These are phyloP conservation scores for Diospyros lotus DNA, from an alignment of 148 eudicot species.

Conservation along the genomic window DNA sequence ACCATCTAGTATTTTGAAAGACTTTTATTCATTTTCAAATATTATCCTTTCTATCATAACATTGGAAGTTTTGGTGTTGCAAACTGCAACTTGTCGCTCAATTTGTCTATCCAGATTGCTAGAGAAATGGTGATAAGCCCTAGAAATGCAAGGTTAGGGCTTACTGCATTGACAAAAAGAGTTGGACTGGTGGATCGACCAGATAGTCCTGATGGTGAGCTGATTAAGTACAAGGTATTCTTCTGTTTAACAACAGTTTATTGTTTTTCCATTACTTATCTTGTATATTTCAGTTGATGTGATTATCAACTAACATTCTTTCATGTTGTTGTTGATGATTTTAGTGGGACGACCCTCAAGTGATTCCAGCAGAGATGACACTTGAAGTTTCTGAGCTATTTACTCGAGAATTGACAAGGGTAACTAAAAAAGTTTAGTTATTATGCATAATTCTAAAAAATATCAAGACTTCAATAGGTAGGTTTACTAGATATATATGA, in stretches of 20 bases:
- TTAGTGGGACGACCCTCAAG: constrained; percentile 92
- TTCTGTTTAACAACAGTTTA: not conserved
- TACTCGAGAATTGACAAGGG: constrained; percentile 85
- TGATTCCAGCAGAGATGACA: constrained; percentile 69
- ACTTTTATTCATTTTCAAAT: no score
- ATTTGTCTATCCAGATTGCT: constrained; percentile 54
- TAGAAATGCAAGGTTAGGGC: constrained; percentile 68
- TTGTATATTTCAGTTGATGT: not conserved
- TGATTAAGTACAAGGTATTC: constrained; percentile 67
- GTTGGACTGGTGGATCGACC: constrained; percentile 52
- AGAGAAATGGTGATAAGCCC: constrained; percentile 97
- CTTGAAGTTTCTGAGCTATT: constrained; percentile 88
- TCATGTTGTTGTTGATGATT: constrained; percentile 17
- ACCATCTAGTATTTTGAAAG: no score
- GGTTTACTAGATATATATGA: not conserved
- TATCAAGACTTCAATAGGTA: not conserved
- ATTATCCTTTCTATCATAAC: not conserved
- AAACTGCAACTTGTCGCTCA: constrained; percentile 1
- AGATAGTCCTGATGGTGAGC: constrained; percentile 65
- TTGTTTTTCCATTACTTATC: not conserved
- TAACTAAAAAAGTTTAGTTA: constrained; percentile 23
- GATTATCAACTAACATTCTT: not conserved
- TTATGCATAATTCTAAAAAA: no score
- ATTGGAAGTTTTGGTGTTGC: not conserved
- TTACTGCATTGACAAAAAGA: constrained; percentile 65